Conservation (phyloP, 2,329 filamentous ascomycete species). For the Exophiala aquamarina region DNA sequence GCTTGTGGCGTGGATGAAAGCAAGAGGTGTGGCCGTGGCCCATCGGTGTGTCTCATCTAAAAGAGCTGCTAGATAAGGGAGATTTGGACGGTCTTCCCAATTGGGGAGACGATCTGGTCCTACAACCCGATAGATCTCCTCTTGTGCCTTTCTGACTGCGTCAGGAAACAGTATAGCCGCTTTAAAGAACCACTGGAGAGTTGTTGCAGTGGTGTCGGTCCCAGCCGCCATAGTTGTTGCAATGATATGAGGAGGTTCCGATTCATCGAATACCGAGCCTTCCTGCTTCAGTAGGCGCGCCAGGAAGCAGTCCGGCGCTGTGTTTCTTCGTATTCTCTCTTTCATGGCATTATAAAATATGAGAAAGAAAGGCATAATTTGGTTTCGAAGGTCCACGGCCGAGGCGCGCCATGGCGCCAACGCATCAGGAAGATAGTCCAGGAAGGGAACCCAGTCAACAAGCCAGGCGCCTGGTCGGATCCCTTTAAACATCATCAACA, state of each 20-base stretch:
- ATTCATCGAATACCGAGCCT: constrained; percentile 8
- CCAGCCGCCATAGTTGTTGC: constrained; percentile 11
- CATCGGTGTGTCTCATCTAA: constrained; percentile 46
- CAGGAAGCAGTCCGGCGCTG: constrained; percentile 17
- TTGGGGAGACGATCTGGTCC: constrained; percentile 32
- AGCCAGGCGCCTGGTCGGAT: constrained; percentile 29
- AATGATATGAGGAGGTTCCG: constrained; percentile 11
- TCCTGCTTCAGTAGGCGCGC: constrained; percentile 10
- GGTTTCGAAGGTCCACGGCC: constrained; percentile 2
- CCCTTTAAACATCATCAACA: constrained; percentile 12
- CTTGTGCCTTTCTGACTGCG: constrained; percentile 44
- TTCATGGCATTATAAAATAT: constrained; percentile 16
- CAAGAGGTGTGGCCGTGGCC: constrained; percentile 43
- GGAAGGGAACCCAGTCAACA: constrained; percentile 44
- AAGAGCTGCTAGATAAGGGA: constrained; percentile 39
- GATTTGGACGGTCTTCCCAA: constrained; percentile 36
- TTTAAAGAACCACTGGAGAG: constrained; percentile 21
- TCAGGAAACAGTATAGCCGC: constrained; percentile 46
- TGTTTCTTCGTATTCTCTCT: constrained; percentile 6
- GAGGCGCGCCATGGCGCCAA: constrained; percentile 34
- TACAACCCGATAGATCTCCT: constrained; percentile 38
- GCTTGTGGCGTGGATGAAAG: constrained; percentile 39
- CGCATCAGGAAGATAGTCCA: constrained; percentile 41
- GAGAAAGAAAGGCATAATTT: constrained; percentile 11
- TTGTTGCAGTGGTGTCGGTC: constrained; percentile 16